Conservation (phyloP, 139 green algal species). For the Chlamydomonas incerta region DNA sequence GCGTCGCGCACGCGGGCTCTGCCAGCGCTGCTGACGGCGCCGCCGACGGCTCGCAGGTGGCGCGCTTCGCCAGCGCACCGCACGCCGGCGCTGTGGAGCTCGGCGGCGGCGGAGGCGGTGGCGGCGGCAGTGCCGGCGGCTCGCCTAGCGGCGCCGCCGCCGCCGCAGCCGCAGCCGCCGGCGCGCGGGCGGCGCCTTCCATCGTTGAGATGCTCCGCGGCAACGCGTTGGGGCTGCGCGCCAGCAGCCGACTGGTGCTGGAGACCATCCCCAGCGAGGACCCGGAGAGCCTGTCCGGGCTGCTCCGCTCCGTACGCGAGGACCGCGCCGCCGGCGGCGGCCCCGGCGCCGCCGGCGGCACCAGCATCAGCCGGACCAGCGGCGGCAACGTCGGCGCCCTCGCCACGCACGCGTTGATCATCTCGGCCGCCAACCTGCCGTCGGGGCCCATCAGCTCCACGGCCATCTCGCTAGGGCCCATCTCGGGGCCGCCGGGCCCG, state of each 20-base stretch:
- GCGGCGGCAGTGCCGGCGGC: neutral
- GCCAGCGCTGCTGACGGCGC: too few relatives aligned
- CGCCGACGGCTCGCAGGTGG: neutral
- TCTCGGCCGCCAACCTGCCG: too few relatives aligned
- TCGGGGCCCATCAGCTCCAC: too few relatives aligned
- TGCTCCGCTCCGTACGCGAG: constrained; percentile 14
- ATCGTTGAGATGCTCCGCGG: neutral
- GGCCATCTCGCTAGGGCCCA: too few relatives aligned
- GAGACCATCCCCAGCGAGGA: constrained; percentile 38
- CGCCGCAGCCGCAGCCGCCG: neutral
- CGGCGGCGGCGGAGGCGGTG: neutral
- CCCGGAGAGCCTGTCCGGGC: constrained; percentile 28
- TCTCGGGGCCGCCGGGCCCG: too few relatives aligned
- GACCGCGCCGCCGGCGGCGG: neutral
- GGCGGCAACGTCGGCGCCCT: neutral
- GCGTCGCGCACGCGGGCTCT: too few relatives aligned
- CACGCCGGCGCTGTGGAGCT: neutral
- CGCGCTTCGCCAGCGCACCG: neutral
- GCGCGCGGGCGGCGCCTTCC: neutral
- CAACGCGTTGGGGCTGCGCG: neutral
- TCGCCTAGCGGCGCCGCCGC: neutral
- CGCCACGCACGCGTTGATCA: too few relatives aligned
- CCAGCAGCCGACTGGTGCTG: constrained; percentile 3
- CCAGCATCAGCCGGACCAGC: too few relatives aligned
- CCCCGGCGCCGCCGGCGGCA: neutral